Percentiles rank a stretch among this genome's conserved stretches.
phyloP scores from a whole-genome alignment of 305 asterid species.

The Ilex paraguariensis region DNA sequence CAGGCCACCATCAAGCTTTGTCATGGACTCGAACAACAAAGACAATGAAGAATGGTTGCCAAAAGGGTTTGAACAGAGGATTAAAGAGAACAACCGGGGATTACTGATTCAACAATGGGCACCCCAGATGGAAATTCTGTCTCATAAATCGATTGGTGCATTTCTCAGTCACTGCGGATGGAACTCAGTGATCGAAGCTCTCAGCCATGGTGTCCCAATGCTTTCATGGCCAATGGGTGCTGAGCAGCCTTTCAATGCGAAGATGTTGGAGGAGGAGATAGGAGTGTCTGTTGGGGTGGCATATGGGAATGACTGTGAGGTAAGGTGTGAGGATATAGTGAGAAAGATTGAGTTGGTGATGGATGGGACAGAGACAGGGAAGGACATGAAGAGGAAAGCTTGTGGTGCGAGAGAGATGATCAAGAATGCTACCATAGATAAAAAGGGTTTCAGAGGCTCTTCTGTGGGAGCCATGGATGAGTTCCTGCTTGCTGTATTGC shows the following conservation, averaged over 20 bases:
- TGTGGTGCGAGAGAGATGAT: constrained; percentile 16
- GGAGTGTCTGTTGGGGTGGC: constrained; percentile 21
- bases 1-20: constrained; percentile 13
- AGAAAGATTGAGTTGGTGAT: constrained; percentile 22
- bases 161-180: constrained; percentile 35
- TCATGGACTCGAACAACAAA: neutral
- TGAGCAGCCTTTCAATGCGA: constrained; percentile 29
- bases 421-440: constrained; percentile 1
- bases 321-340: constrained; percentile 12
- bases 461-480: constrained; percentile 21
- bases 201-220: constrained; percentile 29
- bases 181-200: constrained; percentile 24
- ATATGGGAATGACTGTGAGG: constrained; percentile 6
- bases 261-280: constrained; percentile 23
- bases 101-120: constrained; percentile 21
- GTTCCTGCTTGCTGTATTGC: constrained; percentile 8
- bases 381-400: constrained; percentile 20
- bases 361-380: constrained; percentile 9
- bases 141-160: constrained; percentile 26
- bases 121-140: constrained; percentile 29
- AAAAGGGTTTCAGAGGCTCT: constrained; percentile 8
- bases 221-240: constrained; percentile 30
- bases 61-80: constrained; percentile 13
- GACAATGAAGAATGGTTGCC: constrained; percentile 17
- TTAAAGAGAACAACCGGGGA: constrained; percentile 9